Evolutionary conservation across 2,329 filamentous ascomycete genomes (phyloP), one percentile per base, ranked within the genome.

Genomic region (Stachybotrys chlorohalonatus): DNA sequence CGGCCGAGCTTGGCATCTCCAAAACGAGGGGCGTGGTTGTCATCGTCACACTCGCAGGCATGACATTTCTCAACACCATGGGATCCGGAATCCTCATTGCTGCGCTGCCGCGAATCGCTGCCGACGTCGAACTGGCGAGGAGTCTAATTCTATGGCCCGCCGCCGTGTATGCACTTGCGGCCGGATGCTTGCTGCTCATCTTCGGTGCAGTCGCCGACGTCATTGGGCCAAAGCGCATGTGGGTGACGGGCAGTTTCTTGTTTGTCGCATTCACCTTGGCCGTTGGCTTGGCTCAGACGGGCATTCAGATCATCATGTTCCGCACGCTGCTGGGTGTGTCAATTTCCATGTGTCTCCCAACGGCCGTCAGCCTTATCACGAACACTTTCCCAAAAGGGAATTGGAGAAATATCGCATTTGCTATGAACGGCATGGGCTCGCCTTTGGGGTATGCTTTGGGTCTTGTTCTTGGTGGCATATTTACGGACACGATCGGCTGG

Each of bases 391-490:
- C 69, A 0, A 66, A 58, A 15, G 72, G 71, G 0, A 57, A 58
- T 1, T 64, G 65, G 63, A 65, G 74, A 7, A 76, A 75, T 49
- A 66, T 70, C 2, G 73, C 67, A 0, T 76, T 76, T 52, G 70
- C 74, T 0, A 71, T 73, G 58, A 65, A 76, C 11, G 75, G 78
- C 1, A 69, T 76, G 58, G 73, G 72, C 2, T 70, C 73, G 46
- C 73, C 76, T 0, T 56, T 80, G 1, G 76, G 77, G 0, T 80
- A 78, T 50, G 74, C 76, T 0, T 55, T 78, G 0, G 78, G 78
- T 0, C 59, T 81, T 1, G 74, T 81, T 0, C 66, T 80, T 0
- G 76, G 75, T 6, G 78, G 78, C 16, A 63, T 81, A 6, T 72
- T 81, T 53, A 69, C 73, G 0, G 72, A 79, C 49, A 73, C 69